Conservation (phyloP, 805 yeast species). For the Wickerhamiella qilinensis region DNA sequence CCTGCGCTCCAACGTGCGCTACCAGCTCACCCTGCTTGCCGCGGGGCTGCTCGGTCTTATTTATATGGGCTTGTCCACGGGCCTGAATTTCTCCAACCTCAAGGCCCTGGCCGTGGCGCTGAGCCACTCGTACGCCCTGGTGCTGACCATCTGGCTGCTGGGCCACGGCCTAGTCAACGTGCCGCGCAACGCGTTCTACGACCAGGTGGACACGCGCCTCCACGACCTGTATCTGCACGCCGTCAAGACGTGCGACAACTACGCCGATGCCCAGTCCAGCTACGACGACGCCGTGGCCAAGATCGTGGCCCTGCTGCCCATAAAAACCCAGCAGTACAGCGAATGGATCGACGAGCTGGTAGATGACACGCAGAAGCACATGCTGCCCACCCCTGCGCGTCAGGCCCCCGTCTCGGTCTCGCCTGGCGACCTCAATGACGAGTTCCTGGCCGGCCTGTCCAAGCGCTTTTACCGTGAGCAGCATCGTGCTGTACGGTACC, state of each 20-base stretch:
- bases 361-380: slow-evolving; percentile 22
- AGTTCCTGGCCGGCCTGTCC: slow-evolving; percentile 35
- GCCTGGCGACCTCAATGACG: slow-evolving; percentile 20
- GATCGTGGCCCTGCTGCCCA: slow-evolving; percentile 34
- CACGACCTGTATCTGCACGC: slow-evolving; percentile 34
- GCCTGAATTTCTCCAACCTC: slow-evolving; percentile 37
- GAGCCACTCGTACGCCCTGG: slow-evolving; percentile 60
- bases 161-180: slow-evolving; percentile 62
- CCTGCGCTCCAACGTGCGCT: slow-evolving; percentile 36
- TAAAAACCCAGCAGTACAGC: slow-evolving; percentile 32
- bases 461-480: slow-evolving; percentile 35
- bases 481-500: slow-evolving; percentile 36
- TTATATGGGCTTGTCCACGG: slow-evolving; percentile 42
- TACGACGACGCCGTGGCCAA: slow-evolving; percentile 49
- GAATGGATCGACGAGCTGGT: slow-evolving; percentile 51
- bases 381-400: slow-evolving; percentile 4
- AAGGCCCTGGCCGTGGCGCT: slow-evolving; percentile 57
- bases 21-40: slow-evolving; percentile 40
- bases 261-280: slow-evolving; percentile 45
- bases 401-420: slow-evolving; percentile 8
- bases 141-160: slow-evolving; percentile 67
- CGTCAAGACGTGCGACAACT: slow-evolving; percentile 39
- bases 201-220: slow-evolving; percentile 24
- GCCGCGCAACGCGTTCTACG: slow-evolving; percentile 34
- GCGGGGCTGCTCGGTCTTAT: slow-evolving; percentile 38